A percentile compares a stretch with the other conserved stretches of the same genome.
Evolutionary conservation across 2,329 filamentous ascomycete genomes (phyloP).

Genomic region (Graphium sp.): DNA sequence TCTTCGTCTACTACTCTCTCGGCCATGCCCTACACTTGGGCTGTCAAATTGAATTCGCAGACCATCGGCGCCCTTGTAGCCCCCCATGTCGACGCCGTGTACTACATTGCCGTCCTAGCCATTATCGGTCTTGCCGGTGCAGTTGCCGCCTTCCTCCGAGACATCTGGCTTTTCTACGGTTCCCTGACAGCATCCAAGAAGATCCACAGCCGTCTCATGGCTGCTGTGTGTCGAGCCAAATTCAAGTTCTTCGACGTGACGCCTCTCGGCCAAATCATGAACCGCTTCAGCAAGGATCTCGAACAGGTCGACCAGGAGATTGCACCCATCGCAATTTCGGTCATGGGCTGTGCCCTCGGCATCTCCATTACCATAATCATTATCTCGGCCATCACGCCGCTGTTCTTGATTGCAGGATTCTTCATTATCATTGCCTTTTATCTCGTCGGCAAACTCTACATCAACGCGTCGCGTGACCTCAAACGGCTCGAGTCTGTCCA

Average conservation of each 20-base stretch:
- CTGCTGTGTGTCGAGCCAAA: slow-evolving; percentile 67
- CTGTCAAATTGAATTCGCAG: slow-evolving; percentile 2
- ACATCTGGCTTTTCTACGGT: slow-evolving; percentile 82
- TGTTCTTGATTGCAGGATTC: slow-evolving; percentile 70
- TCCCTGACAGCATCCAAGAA: slow-evolving; percentile 76
- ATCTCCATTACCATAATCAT: slow-evolving; percentile 74
- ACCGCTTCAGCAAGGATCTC: slow-evolving; percentile 94
- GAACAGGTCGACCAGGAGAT: slow-evolving; percentile 93
- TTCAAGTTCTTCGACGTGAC: slow-evolving; percentile 98
- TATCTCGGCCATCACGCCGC: slow-evolving; percentile 78
- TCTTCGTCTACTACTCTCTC: background rate
- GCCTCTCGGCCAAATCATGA: slow-evolving; percentile 90
- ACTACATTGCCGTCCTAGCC: slow-evolving; percentile 75
- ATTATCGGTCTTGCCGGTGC: slow-evolving; percentile 64
- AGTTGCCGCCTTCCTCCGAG: slow-evolving; percentile 63
- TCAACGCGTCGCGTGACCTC: slow-evolving; percentile 82
- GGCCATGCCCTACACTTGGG: slow-evolving; percentile 1
- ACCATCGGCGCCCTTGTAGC: slow-evolving; percentile 3
- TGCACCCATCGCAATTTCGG: slow-evolving; percentile 71
- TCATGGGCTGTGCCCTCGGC: slow-evolving; percentile 45
- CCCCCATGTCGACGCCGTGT: slow-evolving; percentile 54
- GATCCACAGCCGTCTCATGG: slow-evolving; percentile 66
- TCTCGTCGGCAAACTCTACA: slow-evolving; percentile 71
- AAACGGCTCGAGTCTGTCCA: slow-evolving; percentile 92
- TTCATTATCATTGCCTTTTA: slow-evolving; percentile 78